Evolutionary conservation across 2,329 filamentous ascomycete species (phyloP).

Genomic region (Penicillium vulpinum): DNA sequence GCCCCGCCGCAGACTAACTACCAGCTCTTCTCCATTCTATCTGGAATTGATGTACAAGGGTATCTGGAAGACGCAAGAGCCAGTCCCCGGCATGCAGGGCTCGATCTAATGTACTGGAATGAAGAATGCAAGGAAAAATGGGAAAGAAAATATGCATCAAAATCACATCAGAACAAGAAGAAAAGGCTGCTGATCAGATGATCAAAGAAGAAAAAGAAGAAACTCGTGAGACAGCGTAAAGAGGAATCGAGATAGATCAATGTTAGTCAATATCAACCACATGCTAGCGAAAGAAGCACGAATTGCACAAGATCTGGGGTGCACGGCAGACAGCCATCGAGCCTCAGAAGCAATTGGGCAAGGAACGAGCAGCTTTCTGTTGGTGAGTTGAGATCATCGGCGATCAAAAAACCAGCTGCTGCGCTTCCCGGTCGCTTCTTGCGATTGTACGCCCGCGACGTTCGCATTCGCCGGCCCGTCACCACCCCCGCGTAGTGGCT

Average conservation of each 20-base stretch:
- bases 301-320: slow-evolving; percentile 21
- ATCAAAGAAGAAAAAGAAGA: slow-evolving; percentile 11
- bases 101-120: slow-evolving; percentile 27
- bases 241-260: slow-evolving; percentile 11
- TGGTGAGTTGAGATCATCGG: slow-evolving; percentile 34
- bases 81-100: slow-evolving; percentile 19
- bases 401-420: slow-evolving; percentile 57
- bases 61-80: slow-evolving; percentile 24
- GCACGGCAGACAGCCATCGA: slow-evolving; percentile 18
- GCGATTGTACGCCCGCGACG: slow-evolving; percentile 61
- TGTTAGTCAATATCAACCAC: slow-evolving; percentile 10
- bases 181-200: slow-evolving; percentile 4
- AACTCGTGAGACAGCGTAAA: slow-evolving; percentile 25
- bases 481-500: slow-evolving; percentile 59
- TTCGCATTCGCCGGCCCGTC: slow-evolving; percentile 37
- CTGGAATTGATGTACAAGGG: slow-evolving; percentile 29
- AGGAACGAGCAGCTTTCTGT: slow-evolving; percentile 15
- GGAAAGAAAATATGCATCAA: background rate
- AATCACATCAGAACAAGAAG: slow-evolving; percentile 7
- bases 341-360: slow-evolving; percentile 17
- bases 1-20: slow-evolving; percentile 13
- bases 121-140: slow-evolving; percentile 1
- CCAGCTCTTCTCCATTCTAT: slow-evolving; percentile 27
- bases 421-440: slow-evolving; percentile 64
- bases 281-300: slow-evolving; percentile 21